Evolutionary conservation across 192 early-diverging fungal species (phyloP).

Genomic region (Podila verticillata): DNA sequence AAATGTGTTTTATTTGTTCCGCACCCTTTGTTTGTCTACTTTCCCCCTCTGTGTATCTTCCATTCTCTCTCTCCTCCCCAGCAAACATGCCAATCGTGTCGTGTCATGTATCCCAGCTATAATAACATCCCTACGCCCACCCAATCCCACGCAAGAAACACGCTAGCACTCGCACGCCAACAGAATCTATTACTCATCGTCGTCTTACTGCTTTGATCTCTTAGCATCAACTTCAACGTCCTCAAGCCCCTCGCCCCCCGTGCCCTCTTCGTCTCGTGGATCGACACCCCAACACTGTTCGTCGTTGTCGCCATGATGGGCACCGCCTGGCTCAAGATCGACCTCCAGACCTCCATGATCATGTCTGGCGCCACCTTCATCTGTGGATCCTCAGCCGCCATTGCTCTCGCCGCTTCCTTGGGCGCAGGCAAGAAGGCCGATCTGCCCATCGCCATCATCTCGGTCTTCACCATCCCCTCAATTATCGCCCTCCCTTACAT

Average conservation of each 20-base stretch:
- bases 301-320: constrained; percentile 59
- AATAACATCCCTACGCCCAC: too few species aligned
- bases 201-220: too few species aligned
- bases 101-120: too few species aligned
- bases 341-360: constrained; percentile 60
- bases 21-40: not conserved
- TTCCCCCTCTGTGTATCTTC: not conserved
- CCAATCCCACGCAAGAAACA: not conserved
- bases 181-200: not conserved
- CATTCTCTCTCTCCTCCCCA: too few species aligned
- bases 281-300: constrained; percentile 63
- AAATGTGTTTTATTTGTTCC: too few species aligned
- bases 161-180: not conserved
- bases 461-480: constrained; percentile 63
- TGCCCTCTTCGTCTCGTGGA: constrained; percentile 63
- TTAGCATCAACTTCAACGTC: constrained; percentile 56
- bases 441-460: constrained; percentile 66
- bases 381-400: constrained; percentile 62
- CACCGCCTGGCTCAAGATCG: constrained; percentile 55
- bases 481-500: constrained; percentile 64
- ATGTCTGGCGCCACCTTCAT: constrained; percentile 65
- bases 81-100: too few species aligned
- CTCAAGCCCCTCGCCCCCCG: constrained; percentile 59
- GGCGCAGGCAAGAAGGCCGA: constrained; percentile 58
- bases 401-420: constrained; percentile 56